Evolutionary conservation across 2,329 filamentous ascomycete genomes (phyloP), one percentile per base, ranked within the genome.

Genomic region (Botrytis fragariae): DNA sequence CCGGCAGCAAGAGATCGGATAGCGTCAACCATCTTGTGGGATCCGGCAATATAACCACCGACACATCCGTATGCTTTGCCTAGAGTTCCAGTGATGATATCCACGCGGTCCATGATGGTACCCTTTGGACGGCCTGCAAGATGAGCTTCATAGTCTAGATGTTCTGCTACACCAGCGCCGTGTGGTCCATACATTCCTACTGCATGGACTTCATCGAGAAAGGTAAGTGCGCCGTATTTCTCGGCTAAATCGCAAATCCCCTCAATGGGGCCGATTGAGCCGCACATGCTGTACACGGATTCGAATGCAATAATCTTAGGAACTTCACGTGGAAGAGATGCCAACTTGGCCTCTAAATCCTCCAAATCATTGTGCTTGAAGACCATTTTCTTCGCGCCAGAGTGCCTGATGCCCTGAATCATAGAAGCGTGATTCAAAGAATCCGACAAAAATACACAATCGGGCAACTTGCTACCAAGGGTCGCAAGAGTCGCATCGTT

Each of bases 281-380:
- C 96, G 81, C 96, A 99, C 96, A 99, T 99, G 86, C 94, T 97
- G 85, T 99, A 99, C 5, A 99, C 96, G 44, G 94, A 97, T 84
- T 99, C 96, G 77, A 98, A 99, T 3, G 96, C 96, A 77, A 99
- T 99, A 77, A 99, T 97, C 86, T 99, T 99, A 73, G 96, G 96
- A 51, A 93, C 89, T 74, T 96, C 88, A 1, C 92, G 85, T 0
- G 95, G 94, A 60, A 99, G 87, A 20, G 94, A 92, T 4, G 95
- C 94, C 77, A 99, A 87, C 84, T 99, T 98, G 69, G 90, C 90
- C 85, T 99, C 96, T 25, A 99, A 86, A 79, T 99, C 96, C 60
- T 87, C 90, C n/a, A 98, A 84, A 80, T 99, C 95, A 80, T 99
- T 99, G 85, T 99, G 96, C 85, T 97, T 97, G 89, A 98, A 99